Evolutionary conservation across 306 rosid species (phyloP).

Genomic region (Corylus americana): DNA sequence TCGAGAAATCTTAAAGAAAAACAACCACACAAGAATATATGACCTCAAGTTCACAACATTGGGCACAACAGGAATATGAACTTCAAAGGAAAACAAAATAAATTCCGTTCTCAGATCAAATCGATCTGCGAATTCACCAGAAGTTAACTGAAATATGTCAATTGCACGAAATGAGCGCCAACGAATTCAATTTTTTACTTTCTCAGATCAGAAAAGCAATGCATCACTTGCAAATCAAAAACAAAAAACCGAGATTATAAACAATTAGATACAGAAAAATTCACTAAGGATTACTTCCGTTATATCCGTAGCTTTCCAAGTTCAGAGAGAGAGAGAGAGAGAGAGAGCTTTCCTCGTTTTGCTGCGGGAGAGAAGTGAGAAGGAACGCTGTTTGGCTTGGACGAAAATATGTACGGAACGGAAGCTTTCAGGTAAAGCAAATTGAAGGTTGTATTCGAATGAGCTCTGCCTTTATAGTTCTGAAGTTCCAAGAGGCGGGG

Average conservation of each 20-base stretch:
- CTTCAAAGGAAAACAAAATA: not conserved
- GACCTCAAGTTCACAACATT: not conserved
- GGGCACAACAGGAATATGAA: not conserved
- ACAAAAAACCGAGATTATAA: not conserved
- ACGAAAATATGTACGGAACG: not conserved
- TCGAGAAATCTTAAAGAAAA: not conserved
- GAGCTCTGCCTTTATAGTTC: not conserved
- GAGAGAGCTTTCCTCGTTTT: slow-evolving; percentile 14
- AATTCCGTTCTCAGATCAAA: slow-evolving; percentile 11
- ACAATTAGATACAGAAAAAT: not conserved
- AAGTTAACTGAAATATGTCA: slow-evolving; percentile 6
- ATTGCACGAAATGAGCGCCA: not conserved
- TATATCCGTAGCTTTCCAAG: not conserved
- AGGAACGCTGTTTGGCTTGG: slow-evolving; percentile 8
- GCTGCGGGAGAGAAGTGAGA: not conserved
- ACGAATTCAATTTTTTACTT: not conserved
- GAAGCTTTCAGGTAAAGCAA: not conserved
- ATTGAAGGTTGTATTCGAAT: no score
- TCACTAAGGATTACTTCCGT: not conserved
- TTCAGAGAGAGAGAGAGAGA: slow-evolving; percentile 3
- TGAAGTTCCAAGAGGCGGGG: slow-evolving; percentile 8
- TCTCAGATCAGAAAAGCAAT: not conserved
- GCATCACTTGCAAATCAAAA: not conserved
- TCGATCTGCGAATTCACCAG: slow-evolving; percentile 5
- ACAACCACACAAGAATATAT: not conserved